These are phyloP conservation scores for Coix lacrymajobi DNA, from an alignment of 176 grass and related monocot genomes.

Conservation along the genomic window DNA sequence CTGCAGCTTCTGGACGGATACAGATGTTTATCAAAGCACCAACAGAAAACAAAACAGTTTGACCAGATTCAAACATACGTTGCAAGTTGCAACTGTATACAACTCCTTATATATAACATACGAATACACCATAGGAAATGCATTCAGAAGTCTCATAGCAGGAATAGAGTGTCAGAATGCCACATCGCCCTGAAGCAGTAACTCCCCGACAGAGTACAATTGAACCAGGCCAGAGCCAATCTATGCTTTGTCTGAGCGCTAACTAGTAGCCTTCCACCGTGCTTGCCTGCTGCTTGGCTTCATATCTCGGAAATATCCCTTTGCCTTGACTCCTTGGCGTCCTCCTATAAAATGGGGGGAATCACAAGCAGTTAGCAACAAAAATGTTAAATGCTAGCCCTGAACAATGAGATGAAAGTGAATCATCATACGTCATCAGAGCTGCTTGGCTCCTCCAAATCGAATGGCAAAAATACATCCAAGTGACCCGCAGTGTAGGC, in stretches of 20 bases:
- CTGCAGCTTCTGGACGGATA: too few species aligned
- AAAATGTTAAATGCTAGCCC: background rate
- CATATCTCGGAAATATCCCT: background rate
- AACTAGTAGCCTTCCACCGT: background rate
- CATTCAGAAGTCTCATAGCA: too few species aligned
- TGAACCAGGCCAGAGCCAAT: background rate
- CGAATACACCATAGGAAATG: too few species aligned
- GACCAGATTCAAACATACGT: too few species aligned
- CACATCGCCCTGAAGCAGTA: background rate
- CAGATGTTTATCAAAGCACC: too few species aligned
- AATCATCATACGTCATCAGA: background rate
- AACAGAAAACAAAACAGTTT: too few species aligned
- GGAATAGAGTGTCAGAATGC: background rate
- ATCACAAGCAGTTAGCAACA: background rate
- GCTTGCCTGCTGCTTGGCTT: background rate
- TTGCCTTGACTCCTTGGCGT: background rate
- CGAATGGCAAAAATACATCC: background rate
- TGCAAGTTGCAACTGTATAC: too few species aligned
- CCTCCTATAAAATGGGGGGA: background rate
- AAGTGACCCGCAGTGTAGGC: background rate
- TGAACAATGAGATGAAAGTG: background rate
- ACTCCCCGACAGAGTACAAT: background rate
- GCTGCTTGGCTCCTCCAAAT: background rate
- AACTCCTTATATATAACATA: too few species aligned
- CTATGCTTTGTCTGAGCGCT: background rate